Evolutionary conservation across 83 land plant genomes (phyloP).

Genomic region (Picea abies): DNA sequence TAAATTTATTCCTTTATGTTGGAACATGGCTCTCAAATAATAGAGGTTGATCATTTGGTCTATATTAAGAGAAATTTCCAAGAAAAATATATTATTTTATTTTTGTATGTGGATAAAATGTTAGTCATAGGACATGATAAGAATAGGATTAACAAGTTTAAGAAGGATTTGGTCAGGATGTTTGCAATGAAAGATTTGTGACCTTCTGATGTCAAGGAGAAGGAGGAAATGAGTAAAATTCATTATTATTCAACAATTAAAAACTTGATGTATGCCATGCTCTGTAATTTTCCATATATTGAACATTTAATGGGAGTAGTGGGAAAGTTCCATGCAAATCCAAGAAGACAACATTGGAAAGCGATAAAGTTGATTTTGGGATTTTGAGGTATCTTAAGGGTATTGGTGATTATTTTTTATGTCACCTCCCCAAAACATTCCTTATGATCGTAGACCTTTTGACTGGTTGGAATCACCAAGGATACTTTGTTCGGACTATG

Average conservation of each 20-base stretch:
- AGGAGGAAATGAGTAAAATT: background rate
- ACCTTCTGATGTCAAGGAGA: background rate
- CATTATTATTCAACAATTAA: background rate
- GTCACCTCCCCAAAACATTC: no score
- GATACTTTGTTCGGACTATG: no score
- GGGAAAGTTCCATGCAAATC: no score
- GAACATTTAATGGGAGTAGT: no score
- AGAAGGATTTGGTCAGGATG: background rate
- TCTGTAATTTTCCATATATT: no score
- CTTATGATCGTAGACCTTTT: no score
- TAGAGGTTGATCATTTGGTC: background rate
- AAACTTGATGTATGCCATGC: background rate
- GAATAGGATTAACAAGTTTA: background rate
- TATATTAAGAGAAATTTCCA: background rate
- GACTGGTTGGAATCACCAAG: no score
- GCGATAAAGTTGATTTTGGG: background rate
- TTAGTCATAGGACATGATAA: background rate
- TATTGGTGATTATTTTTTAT: no score
- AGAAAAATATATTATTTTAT: background rate
- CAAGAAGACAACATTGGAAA: no score
- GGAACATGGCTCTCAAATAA: background rate
- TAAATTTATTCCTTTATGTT: background rate
- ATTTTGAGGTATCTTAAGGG: no score
- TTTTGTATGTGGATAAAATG: background rate
- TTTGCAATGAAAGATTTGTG: background rate